Evolutionary conservation across 1,139 yeast genomes (phyloP).

Genomic region (Taphrina pruni): DNA sequence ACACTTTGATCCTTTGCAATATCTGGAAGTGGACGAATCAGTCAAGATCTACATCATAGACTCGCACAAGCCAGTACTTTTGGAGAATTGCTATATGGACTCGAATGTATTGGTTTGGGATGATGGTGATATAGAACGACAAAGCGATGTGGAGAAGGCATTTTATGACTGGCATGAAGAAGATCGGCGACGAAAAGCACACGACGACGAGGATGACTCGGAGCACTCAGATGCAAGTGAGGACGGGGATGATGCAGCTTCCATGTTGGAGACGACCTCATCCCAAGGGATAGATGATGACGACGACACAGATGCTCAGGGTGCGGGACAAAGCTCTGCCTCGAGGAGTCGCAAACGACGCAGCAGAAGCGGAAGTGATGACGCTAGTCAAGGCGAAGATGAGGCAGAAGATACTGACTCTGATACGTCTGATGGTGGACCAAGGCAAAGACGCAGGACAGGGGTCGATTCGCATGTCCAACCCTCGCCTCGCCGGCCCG

Average conservation of each 20-base stretch:
- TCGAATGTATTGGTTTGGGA: constrained; percentile 82
- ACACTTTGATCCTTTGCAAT: constrained; percentile 80
- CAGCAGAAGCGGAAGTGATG: constrained; percentile 9
- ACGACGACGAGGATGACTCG: constrained; percentile 47
- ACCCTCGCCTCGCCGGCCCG: constrained; percentile 46
- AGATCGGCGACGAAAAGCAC: constrained; percentile 12
- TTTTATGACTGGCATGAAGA: constrained; percentile 37
- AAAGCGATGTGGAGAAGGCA: constrained; percentile 52
- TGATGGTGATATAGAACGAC: constrained; percentile 75
- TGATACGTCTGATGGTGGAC: constrained; percentile 21
- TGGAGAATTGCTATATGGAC: constrained; percentile 89
- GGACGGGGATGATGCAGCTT: constrained; percentile 50
- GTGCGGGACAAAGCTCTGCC: neutral
- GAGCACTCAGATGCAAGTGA: constrained; percentile 52
- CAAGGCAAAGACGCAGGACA: constrained; percentile 33
- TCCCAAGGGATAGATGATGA: constrained; percentile 43
- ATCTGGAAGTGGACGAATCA: constrained; percentile 59
- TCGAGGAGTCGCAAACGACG: constrained; percentile 8
- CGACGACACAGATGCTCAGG: constrained; percentile 46
- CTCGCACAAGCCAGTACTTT: constrained; percentile 94
- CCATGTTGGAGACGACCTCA: neutral
- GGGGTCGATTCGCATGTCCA: constrained; percentile 43
- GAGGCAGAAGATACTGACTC: constrained; percentile 8
- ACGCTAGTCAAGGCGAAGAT: neutral
- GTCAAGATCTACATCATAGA: constrained; percentile 78